Evolutionary conservation across 2,329 filamentous ascomycete species (phyloP).

Genomic region (Aureobasidium leucospermi): DNA sequence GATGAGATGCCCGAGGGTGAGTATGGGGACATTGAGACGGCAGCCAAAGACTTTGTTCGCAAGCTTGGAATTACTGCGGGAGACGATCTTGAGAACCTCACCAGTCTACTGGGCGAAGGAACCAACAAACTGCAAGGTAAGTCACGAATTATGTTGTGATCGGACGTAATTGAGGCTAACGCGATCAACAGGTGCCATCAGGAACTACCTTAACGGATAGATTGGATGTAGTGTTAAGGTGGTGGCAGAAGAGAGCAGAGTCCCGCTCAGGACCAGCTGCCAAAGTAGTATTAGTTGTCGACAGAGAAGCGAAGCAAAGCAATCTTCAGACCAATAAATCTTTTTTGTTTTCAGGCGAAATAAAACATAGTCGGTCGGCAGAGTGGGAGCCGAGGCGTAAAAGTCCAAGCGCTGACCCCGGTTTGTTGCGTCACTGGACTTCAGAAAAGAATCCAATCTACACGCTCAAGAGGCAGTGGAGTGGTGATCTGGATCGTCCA

Average conservation of each 20-base stretch:
- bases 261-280: not conserved
- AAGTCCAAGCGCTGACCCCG: not conserved
- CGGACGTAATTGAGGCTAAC: not conserved
- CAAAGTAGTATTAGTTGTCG: not conserved
- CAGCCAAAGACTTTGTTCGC: slow-evolving; percentile 91
- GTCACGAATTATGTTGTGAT: not conserved
- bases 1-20: slow-evolving; percentile 54
- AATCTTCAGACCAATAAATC: not conserved
- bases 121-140: slow-evolving; percentile 71
- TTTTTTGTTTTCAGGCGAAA: not conserved
- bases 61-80: slow-evolving; percentile 93
- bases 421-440: not conserved
- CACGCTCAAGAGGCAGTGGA: not conserved
- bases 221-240: not conserved
- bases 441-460: not conserved
- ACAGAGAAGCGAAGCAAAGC: not conserved
- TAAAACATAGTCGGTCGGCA: not conserved
- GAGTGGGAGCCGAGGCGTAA: slow-evolving; percentile 1
- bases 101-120: slow-evolving; percentile 75
- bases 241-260: not conserved
- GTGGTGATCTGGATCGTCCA: not conserved
- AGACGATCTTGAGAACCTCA: slow-evolving; percentile 89
- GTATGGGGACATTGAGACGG: slow-evolving; percentile 86
- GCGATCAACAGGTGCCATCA: slow-evolving; percentile 21
- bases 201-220: slow-evolving; percentile 29